Evolutionary conservation across 257 asterid species (phyloP).

Genomic region (Solanum dulcamara): DNA sequence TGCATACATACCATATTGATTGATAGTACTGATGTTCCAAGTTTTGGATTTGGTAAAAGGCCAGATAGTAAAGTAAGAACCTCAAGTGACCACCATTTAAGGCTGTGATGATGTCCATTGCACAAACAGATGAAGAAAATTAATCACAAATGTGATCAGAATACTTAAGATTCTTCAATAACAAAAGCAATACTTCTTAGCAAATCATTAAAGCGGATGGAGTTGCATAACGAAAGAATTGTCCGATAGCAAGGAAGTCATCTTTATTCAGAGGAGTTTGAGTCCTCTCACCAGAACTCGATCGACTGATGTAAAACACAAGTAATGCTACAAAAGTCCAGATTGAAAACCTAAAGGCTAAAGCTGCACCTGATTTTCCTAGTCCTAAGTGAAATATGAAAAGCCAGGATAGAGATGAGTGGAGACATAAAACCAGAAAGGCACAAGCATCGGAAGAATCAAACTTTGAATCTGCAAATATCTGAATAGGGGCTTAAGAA

Average conservation of each 20-base stretch:
- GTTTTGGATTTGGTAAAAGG: slow-evolving; percentile 53
- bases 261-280: slow-evolving; percentile 22
- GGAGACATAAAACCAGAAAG: slow-evolving; percentile 29
- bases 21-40: slow-evolving; percentile 55
- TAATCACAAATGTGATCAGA: not conserved
- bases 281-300: slow-evolving; percentile 26
- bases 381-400: slow-evolving; percentile 24
- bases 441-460: slow-evolving; percentile 39
- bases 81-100: slow-evolving; percentile 67
- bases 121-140: not conserved
- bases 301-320: slow-evolving; percentile 21
- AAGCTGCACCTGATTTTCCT: slow-evolving; percentile 39
- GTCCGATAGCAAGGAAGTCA: slow-evolving; percentile 19
- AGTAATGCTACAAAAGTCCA: slow-evolving; percentile 43
- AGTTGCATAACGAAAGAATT: slow-evolving; percentile 35
- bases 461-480: slow-evolving; percentile 47
- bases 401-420: slow-evolving; percentile 32
- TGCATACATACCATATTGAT: slow-evolving; percentile 39
- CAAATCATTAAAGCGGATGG: slow-evolving; percentile 65
- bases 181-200: slow-evolving; percentile 8
- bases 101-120: slow-evolving; percentile 16
- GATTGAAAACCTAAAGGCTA: slow-evolving; percentile 31
- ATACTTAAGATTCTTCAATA: not conserved
- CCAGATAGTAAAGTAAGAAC: slow-evolving; percentile 40
- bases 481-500: slow-evolving; percentile 39